Conservation (phyloP, 2,329 filamentous ascomycete species). For the Intubia oerlemansii region DNA sequence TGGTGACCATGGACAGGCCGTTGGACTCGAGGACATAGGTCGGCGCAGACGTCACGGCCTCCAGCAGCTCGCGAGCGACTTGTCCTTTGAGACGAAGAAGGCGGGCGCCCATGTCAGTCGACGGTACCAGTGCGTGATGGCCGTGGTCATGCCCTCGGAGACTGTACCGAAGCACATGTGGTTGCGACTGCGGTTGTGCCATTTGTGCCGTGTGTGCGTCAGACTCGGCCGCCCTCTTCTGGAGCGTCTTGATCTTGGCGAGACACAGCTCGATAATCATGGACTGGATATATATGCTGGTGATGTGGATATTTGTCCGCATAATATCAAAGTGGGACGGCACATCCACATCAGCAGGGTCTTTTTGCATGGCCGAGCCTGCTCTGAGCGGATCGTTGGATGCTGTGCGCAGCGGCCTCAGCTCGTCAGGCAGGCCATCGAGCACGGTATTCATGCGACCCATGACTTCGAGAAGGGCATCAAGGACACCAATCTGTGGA, state of each 20-base stretch:
- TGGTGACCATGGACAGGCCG: constrained; percentile 8
- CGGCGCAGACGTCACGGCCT: constrained; percentile 4
- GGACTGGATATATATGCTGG: constrained; percentile 10
- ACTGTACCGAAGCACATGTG: too few relatives aligned
- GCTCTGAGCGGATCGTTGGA: background rate
- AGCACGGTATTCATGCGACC: constrained; percentile 1
- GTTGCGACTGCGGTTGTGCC: background rate
- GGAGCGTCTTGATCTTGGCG: too few relatives aligned
- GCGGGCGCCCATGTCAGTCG: constrained; percentile 1
- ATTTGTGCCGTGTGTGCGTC: background rate
- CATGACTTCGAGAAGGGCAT: constrained; percentile 3
- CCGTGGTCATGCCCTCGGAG: constrained; percentile 3
- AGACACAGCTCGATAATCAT: constrained; percentile 9
- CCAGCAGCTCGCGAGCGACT: constrained; percentile 2
- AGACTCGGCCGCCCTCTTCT: background rate
- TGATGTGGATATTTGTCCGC: constrained; percentile 10
- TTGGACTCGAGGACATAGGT: constrained; percentile 8
- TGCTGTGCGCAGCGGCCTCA: constrained; percentile 1
- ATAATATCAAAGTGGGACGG: constrained; percentile 8
- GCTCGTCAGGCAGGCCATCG: constrained; percentile 1
- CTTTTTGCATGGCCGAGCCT: background rate
- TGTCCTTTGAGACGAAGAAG: constrained; percentile 2
- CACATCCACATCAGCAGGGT: too few relatives aligned
- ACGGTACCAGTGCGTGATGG: too few relatives aligned
- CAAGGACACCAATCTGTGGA: too few relatives aligned